A percentile compares a stretch with the other conserved stretches of the same genome.
Evolutionary conservation across 148 eudicot species (phyloP).

Genomic region (Chenopodium formosanum): DNA sequence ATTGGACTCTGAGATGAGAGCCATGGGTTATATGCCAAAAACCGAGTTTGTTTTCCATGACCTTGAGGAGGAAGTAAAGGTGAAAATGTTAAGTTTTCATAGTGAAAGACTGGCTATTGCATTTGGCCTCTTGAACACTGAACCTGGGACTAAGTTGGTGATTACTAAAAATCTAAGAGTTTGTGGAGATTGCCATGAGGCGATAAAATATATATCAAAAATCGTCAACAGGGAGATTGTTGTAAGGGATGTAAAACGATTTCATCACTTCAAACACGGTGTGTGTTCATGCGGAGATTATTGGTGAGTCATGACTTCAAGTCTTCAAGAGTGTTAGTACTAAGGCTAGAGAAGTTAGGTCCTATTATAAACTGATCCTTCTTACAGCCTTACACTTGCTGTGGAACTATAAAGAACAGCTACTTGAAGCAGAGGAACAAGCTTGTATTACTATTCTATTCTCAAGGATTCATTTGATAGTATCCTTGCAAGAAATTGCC

Average conservation of each 20-base stretch:
- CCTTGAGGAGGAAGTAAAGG: constrained; percentile 48
- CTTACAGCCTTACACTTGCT: not conserved
- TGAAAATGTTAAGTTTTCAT: constrained; percentile 38
- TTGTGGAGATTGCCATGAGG: constrained; percentile 50
- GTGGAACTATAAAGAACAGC: not conserved
- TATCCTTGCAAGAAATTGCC: not conserved
- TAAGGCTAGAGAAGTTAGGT: not conserved
- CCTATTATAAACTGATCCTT: not conserved
- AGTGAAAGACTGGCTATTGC: constrained; percentile 50
- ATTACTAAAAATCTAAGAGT: constrained; percentile 53
- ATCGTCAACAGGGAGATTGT: constrained; percentile 44
- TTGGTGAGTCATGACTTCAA: constrained; percentile 29
- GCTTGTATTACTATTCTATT: too few species aligned
- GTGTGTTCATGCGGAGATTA: constrained; percentile 51
- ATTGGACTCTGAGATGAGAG: constrained; percentile 54
- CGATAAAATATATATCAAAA: constrained; percentile 40
- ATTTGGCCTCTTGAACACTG: constrained; percentile 41
- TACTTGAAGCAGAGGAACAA: not conserved
- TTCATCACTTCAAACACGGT: constrained; percentile 48
- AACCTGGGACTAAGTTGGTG: constrained; percentile 43
- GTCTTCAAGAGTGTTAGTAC: not conserved
- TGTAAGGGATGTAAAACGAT: constrained; percentile 55
- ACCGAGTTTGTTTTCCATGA: constrained; percentile 48
- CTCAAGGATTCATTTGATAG: not conserved
- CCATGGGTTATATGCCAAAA: constrained; percentile 42